Conservation (phyloP, 495 filamentous ascomycete genomes). For the Neurospora africana region DNA sequence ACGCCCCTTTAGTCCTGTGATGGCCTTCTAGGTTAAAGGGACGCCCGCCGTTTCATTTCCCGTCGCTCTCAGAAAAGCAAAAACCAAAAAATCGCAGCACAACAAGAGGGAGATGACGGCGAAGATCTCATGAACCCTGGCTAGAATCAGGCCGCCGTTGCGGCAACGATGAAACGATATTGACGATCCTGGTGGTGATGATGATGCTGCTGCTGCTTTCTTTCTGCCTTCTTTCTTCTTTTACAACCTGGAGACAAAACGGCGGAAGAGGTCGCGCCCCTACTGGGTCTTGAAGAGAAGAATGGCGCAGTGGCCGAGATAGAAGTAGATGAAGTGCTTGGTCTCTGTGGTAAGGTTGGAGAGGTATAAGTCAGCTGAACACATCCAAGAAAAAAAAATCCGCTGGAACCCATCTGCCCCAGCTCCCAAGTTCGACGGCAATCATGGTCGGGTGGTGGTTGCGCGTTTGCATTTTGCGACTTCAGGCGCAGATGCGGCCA, state of each 20-base stretch:
- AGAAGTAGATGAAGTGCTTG: constrained; percentile 99
- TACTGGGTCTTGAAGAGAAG: constrained; percentile 99
- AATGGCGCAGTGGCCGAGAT: constrained; percentile 96
- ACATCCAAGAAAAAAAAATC: not conserved
- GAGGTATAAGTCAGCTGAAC: not conserved
- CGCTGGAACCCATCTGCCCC: not conserved
- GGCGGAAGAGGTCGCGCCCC: constrained; percentile 18
- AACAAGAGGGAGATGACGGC: not conserved
- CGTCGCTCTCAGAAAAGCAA: not conserved
- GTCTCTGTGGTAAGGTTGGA: constrained; percentile 52
- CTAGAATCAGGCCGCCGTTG: not conserved
- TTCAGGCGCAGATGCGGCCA: not conserved
- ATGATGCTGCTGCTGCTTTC: not conserved
- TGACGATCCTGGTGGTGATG: not conserved
- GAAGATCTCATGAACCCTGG: not conserved
- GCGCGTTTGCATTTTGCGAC: not conserved
- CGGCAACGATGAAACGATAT: not conserved
- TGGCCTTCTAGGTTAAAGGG: not conserved
- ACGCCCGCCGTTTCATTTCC: not conserved
- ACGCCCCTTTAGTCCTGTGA: not conserved
- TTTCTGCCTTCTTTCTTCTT: not conserved
- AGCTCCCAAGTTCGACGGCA: not conserved
- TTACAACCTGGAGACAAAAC: constrained; percentile 17
- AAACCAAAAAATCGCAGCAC: not conserved
- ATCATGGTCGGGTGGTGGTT: not conserved